Evolutionary conservation across 129 eudicot genomes (phyloP), one percentile per base, ranked within the genome.

Genomic region (Gnaphalium uliginosum): DNA sequence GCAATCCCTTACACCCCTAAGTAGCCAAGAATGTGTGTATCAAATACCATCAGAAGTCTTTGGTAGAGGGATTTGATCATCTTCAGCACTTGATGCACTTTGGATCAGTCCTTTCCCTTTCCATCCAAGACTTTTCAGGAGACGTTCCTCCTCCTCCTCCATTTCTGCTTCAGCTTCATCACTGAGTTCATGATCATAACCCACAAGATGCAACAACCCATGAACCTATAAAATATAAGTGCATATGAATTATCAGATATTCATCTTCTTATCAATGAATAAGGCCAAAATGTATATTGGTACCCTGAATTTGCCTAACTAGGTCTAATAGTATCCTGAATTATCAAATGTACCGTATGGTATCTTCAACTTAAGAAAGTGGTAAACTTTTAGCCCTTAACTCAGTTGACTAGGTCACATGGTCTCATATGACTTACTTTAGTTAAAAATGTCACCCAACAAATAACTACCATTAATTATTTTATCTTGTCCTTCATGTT

Each of bases 101-200:
- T 90, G 88, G 50, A 93, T 90, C 35, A 93, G 76, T 71, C 98
- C 98, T 90, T 93, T 93, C 41, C 96, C 98, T 79, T 82, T 85
- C 97, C 97, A 94, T 48, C 93, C 98, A 71, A 90, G 93, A 81
- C 82, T 85, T 77, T 84, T 81, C 76, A 94, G 75, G 67, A 94
- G 90, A 61, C 81, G 82, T 84, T 87, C 93, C 78, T 90, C 97
- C 77, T 86, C 93, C 25, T 71, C 76, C 85, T 94, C 97, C 97
- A 94, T 94, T 79, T 90, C 98, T 74, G 80, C 77, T 83, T 90
- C 97, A 61, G 97, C 98, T 78, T 94, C 97, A 13, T 88, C 91
- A 76, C 97, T 90, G 30, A 90, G 81, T 88, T 94, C 97, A 66
- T 94, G 98, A 88, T 94, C 97, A 69, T 87, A 94, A 60, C 97